Evolutionary conservation across 2,329 filamentous ascomycete genomes (phyloP).

Genomic region (Epichloe amarillans): DNA sequence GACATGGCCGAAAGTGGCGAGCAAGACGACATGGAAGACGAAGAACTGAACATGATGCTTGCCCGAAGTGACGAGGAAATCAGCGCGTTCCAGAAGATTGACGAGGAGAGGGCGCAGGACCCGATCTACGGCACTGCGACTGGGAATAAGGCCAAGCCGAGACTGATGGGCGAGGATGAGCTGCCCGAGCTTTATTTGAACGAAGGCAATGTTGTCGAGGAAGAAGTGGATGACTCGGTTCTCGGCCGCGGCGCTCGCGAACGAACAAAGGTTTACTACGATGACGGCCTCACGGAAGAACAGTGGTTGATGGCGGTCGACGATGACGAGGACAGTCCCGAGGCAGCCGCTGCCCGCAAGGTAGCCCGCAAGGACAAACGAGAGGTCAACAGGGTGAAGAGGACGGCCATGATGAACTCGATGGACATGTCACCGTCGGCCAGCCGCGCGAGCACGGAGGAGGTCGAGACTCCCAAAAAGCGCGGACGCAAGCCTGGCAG

Average conservation of each 20-base stretch:
- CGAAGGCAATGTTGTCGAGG: conserved; percentile 68
- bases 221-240: conserved; percentile 63
- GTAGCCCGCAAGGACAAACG: conserved; percentile 73
- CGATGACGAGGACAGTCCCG: conserved; percentile 86
- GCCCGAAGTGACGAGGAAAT: conserved; percentile 78
- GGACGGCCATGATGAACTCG: conserved; percentile 20
- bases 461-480: conserved; percentile 63
- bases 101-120: conserved; percentile 56
- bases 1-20: conserved; percentile 56
- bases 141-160: conserved; percentile 52
- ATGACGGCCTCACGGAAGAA: conserved; percentile 94
- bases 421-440: conserved; percentile 59
- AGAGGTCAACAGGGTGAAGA: conserved; percentile 60
- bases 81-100: conserved; percentile 64
- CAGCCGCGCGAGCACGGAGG: conserved; percentile 76
- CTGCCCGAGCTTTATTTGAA: conserved; percentile 87
- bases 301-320: conserved; percentile 98
- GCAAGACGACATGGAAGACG: conserved; percentile 96
- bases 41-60: conserved; percentile 90
- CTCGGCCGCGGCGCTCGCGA: conserved; percentile 86
- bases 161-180: conserved; percentile 77
- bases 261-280: conserved; percentile 85
- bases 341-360: conserved; percentile 84
- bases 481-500: conserved; percentile 67
- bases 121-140: conserved; percentile 56